These are phyloP conservation scores for Scenedesmus sp. DNA, from an alignment of 163 green algal species.

Conservation along the genomic window DNA sequence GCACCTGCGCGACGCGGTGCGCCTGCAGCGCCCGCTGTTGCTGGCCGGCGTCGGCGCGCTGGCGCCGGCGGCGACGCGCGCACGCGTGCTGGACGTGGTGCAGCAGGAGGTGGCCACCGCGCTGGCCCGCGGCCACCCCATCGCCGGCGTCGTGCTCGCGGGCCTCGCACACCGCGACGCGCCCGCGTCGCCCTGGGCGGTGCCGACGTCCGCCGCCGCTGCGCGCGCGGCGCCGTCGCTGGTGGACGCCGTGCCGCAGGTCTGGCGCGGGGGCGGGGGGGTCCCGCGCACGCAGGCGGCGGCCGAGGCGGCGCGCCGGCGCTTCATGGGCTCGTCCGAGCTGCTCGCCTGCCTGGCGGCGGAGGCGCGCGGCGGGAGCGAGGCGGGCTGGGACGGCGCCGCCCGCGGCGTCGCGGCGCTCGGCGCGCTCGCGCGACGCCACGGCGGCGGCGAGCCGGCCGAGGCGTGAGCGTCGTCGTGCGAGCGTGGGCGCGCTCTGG, in stretches of 20 bases:
- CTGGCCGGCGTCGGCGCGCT: constrained; percentile 23
- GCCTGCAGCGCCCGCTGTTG: constrained; percentile 40
- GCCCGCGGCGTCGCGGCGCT: not conserved
- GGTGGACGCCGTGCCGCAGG: too few relatives aligned
- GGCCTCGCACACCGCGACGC: not conserved
- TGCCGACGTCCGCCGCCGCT: too few relatives aligned
- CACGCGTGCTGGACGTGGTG: not conserved
- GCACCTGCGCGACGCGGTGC: constrained; percentile 25
- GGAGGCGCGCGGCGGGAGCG: not conserved
- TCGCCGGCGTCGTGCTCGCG: constrained; percentile 19
- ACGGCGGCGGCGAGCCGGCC: too few relatives aligned
- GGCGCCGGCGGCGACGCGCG: not conserved
- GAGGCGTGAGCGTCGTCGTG: too few relatives aligned
- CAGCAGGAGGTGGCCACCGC: constrained; percentile 1
- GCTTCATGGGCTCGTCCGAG: not conserved
- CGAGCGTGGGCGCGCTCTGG: too few relatives aligned
- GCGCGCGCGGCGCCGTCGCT: too few relatives aligned
- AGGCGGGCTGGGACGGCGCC: not conserved
- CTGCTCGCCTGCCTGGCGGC: constrained; percentile 5
- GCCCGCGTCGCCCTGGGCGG: not conserved
- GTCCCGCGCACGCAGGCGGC: too few relatives aligned
- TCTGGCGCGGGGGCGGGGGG: too few relatives aligned
- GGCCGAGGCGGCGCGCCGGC: not conserved
- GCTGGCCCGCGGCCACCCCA: not conserved
- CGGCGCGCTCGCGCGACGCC: not conserved